Evolutionary conservation across 1,284 basidiomycete species (phyloP), one percentile per base, ranked within the genome.

Genomic region (Apiotrichum brassicae): DNA sequence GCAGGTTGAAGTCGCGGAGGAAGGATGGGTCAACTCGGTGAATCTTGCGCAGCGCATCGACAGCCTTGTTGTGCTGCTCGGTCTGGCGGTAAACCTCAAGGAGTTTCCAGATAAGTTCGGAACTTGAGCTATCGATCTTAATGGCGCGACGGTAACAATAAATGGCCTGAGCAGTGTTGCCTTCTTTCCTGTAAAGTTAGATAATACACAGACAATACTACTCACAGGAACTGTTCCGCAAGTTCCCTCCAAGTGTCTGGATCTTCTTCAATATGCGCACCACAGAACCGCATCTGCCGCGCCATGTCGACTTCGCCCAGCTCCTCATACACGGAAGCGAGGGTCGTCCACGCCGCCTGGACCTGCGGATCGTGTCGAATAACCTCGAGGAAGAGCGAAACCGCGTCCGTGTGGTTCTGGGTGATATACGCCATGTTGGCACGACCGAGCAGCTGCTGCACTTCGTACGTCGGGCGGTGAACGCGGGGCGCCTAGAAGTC

Each of bases 351-450:
- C 0, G 92, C 88, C 4, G 82, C 74, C 5, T 80, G 78, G 9
- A 90, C 86, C 28, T 86, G 82, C 2, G 92, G 90, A 68, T 97
- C 93, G 49, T 93, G 90, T 9, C 89, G 82, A 50, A 97, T 91
- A 57, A 97, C 87, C 65, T 97, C 89, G 65, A 87, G 83, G 79
- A 93, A 87, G 38, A 85, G 80, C 20, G 81, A 79, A 30, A 90
- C 84, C 1, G 90, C 85, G 57, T 84, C 79, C 2, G 78, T 74
- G 18, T 84, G 75, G 53, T 88, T 75, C 60, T 86, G 82, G 20
- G 60, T 57, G 43, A 92, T 82, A 68, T 88, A 97, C 2, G 85
- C 85, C 61, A 87, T 81, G 67, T 94, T 95, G 23, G 88, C 94
- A 51, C 87, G 82, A 16, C 89, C 87, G 37, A 97, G 80, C 6